A percentile compares a stretch with the other conserved stretches of the same genome.
Conservation (phyloP, 2,329 filamentous ascomycete genomes). For the Celoporthe dispersa region DNA sequence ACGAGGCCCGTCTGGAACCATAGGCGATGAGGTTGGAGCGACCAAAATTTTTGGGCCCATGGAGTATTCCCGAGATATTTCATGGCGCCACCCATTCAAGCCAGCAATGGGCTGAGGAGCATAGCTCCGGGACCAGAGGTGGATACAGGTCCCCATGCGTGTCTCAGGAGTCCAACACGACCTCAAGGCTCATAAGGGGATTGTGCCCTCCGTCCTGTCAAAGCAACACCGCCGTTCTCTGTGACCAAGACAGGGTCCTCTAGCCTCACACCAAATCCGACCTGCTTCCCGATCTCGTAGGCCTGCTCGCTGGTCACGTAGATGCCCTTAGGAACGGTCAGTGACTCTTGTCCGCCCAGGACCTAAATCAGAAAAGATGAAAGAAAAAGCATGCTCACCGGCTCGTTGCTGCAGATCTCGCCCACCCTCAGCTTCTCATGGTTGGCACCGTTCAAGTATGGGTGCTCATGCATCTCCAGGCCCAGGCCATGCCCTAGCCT, state of each 20-base stretch:
- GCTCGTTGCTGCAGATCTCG: constrained; percentile 37
- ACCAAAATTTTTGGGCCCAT: no score
- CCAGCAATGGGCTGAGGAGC: background rate
- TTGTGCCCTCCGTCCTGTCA: constrained; percentile 36
- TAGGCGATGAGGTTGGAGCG: no score
- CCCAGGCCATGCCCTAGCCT: constrained; percentile 38
- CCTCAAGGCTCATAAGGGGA: constrained; percentile 37
- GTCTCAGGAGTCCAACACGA: background rate
- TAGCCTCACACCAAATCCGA: constrained; percentile 37
- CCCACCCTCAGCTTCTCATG: constrained; percentile 35
- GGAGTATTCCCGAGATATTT: no score
- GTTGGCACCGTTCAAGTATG: constrained; percentile 39
- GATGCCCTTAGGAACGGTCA: constrained; percentile 32
- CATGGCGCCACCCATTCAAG: no score
- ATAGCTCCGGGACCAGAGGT: background rate
- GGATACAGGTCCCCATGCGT: background rate
- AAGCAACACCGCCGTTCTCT: constrained; percentile 34
- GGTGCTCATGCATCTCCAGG: constrained; percentile 38
- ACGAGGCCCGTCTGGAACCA: no score
- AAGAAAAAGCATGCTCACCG: constrained; percentile 30
- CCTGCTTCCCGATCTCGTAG: constrained; percentile 31
- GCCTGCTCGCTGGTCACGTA: constrained; percentile 40
- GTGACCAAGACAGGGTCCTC: constrained; percentile 39
- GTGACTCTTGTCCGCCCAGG: background rate
- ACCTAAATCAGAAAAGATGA: background rate